Base-by-base conservation (phyloP, 2,329 filamentous ascomycete species). In the Tolypocladium ophioglossoides region DNA sequence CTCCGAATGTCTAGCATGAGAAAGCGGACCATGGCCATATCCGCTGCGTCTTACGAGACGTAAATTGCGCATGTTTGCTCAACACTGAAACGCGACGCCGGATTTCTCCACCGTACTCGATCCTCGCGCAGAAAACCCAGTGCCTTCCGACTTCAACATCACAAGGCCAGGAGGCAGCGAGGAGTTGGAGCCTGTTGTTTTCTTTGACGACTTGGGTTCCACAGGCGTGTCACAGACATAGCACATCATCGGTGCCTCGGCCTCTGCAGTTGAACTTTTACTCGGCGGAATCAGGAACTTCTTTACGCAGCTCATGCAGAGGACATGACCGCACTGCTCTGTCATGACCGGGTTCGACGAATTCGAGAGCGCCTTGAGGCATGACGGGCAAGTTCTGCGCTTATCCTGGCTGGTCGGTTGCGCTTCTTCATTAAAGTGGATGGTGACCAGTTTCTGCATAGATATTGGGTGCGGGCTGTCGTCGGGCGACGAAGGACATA, bases 101-200 rank as follows among this genome's bases (percentile, higher is more conserved):
- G 79, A 73, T 68, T 85, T 94, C 70, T 87, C 87, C 18, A 95
- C 90, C 62, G 88, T 81, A 64, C 87, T 95, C 52, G 82, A 80
- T 3, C 94, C 92, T n/a, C 86, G 85, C 5, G 89, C 87, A 5
- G 92, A 91, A 70, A 96, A 97, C 0, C 92, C 92, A 0, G 92
- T 97, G 0, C 92, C 92, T 62, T 96, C 92, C 38, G 86, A 89
- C 60, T 82, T 84, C 50, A 97, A 79, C 64, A 87, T 83, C 3
- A 96, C 85, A 37, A 96, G 66, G 0, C 91, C 91, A 0, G 85
- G 82, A 56, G 77, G 82, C 38, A 86, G 77, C 52, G 74, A 81
- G 38, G 83, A 78, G 61, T 81, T 81, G 44, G 60, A 58, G 10
- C n/a, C 44, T 55, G 50, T 64, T 61, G 59, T 65, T 62, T 78